Evolutionary conservation across 2,329 filamentous ascomycete species (phyloP).

Genomic region (Verticillium zaregamsianum): DNA sequence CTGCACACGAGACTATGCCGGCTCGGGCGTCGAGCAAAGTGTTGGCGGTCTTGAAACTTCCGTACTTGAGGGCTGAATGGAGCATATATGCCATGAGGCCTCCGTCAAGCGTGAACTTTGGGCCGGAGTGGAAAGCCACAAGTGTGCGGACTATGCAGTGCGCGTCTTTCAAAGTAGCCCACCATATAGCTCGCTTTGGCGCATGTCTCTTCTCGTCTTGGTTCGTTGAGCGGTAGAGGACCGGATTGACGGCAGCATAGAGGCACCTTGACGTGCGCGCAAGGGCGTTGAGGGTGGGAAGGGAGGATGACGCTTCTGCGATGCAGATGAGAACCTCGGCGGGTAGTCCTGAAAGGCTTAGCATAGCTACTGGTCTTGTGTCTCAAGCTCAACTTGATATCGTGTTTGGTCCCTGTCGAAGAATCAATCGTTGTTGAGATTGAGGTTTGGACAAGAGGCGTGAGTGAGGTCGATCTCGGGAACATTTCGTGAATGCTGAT

Average conservation of each 20-base stretch:
- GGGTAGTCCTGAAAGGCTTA: neutral
- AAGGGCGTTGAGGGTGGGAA: neutral
- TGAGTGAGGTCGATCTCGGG: too few relatives aligned
- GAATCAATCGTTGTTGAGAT: too few relatives aligned
- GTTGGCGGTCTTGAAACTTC: neutral
- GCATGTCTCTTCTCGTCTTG: neutral
- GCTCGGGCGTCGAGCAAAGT: neutral
- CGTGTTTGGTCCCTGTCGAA: too few relatives aligned
- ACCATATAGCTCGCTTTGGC: neutral
- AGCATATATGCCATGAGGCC: neutral
- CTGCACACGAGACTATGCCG: neutral
- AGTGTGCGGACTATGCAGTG: neutral
- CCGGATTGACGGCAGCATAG: neutral
- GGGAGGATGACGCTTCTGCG: neutral
- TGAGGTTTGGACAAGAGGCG: too few relatives aligned
- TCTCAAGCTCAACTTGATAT: neutral
- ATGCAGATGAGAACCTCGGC: neutral
- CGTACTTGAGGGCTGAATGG: neutral
- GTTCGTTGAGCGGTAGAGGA: neutral
- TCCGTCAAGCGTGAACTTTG: neutral
- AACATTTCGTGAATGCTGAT: too few relatives aligned
- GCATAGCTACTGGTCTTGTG: neutral
- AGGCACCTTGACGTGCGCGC: neutral
- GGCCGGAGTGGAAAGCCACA: neutral
- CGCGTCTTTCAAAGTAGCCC: neutral